These are phyloP conservation scores for Plasmodium chabaudi DNA, from an alignment of 169 alveolate genomes.

Conservation along the genomic window DNA sequence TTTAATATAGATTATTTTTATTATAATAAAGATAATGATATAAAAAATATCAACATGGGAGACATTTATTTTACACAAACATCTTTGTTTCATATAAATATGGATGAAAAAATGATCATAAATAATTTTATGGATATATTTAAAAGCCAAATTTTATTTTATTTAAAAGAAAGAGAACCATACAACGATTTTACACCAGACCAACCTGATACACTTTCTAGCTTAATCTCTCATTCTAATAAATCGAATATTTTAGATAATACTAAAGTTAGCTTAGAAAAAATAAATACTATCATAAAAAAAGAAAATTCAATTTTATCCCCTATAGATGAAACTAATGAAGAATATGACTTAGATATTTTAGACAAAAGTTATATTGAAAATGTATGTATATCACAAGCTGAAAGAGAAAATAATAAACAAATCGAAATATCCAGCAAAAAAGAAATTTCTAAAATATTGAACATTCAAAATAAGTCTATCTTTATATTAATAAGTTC, in stretches of 20 bases:
- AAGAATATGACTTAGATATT: conserved; percentile 54
- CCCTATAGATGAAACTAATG: conserved; percentile 3
- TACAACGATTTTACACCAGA: no score
- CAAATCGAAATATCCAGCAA: conserved; percentile 44
- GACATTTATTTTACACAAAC: conserved; percentile 12
- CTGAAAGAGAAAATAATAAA: conserved; percentile 62
- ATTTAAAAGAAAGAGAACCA: conserved; percentile 24
- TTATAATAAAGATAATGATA: conserved; percentile 10
- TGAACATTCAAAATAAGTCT: conserved; percentile 31
- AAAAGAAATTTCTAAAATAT: conserved; percentile 49
- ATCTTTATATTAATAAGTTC: conserved; percentile 54
- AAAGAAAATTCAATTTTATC: conserved; percentile 11
- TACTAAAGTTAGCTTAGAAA: conserved; percentile 4
- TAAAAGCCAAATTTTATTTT: conserved; percentile 48
- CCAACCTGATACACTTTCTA: background rate
- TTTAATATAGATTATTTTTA: conserved; percentile 28
- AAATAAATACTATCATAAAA: background rate
- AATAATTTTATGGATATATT: conserved; percentile 69
- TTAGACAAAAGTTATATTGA: conserved; percentile 68
- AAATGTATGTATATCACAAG: conserved; percentile 59
- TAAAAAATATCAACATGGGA: conserved; percentile 15
- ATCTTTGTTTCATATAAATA: conserved; percentile 3
- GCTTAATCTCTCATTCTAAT: background rate
- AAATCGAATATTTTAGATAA: background rate
- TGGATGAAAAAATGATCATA: conserved; percentile 40